Percentiles rank a stretch among this genome's conserved stretches.
Evolutionary conservation across 2,329 filamentous ascomycete genomes (phyloP).

Genomic region (Aspergillus novofumigatus): DNA sequence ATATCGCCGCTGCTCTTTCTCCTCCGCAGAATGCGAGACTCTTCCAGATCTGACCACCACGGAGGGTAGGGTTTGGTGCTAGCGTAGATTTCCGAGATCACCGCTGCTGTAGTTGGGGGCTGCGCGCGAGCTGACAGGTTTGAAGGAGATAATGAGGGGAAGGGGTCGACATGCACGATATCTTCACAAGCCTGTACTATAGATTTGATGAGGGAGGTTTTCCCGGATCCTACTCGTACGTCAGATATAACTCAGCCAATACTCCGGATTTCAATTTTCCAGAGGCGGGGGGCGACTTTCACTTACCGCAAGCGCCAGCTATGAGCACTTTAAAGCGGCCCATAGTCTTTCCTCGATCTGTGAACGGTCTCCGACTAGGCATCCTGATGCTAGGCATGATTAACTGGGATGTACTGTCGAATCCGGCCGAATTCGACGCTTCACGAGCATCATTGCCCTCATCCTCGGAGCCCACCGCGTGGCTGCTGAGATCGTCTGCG

Average conservation of each 20-base stretch:
- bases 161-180: slow-evolving; percentile 85
- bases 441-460: slow-evolving; percentile 45
- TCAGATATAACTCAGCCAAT: neutral
- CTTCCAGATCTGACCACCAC: slow-evolving; percentile 82
- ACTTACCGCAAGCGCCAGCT: slow-evolving; percentile 69
- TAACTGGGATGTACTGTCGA: slow-evolving; percentile 60
- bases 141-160: slow-evolving; percentile 23
- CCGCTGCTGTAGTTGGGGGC: slow-evolving; percentile 11
- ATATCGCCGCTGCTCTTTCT: slow-evolving; percentile 70
- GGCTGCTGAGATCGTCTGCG: slow-evolving; percentile 53
- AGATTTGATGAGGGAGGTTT: slow-evolving; percentile 83
- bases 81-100: slow-evolving; percentile 66
- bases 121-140: slow-evolving; percentile 17
- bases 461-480: slow-evolving; percentile 53
- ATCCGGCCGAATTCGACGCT: slow-evolving; percentile 22
- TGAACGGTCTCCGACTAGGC: slow-evolving; percentile 84
- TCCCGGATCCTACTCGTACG: slow-evolving; percentile 64
- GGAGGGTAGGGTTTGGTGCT: slow-evolving; percentile 80
- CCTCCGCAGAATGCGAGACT: slow-evolving; percentile 55
- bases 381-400: slow-evolving; percentile 96
- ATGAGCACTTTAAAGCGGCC: slow-evolving; percentile 87
- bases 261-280: neutral
- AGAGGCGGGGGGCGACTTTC: neutral
- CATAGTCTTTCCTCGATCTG: slow-evolving; percentile 74
- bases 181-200: slow-evolving; percentile 84